Conservation (phyloP, 2,329 filamentous ascomycete genomes). For the Curvularia sp. region DNA sequence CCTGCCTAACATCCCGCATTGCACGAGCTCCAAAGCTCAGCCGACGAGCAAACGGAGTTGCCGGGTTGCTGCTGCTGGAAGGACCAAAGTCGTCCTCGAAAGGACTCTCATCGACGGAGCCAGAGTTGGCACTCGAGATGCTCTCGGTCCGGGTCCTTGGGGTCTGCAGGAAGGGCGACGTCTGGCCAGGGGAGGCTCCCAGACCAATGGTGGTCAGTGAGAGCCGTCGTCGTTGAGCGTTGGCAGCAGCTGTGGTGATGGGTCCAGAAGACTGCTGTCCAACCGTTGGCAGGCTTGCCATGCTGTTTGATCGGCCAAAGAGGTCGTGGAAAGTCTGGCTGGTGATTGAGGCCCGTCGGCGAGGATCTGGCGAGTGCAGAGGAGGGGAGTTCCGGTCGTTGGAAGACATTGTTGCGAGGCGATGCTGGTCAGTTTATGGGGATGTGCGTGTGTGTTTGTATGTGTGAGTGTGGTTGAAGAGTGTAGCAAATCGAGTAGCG, state of each 20-base stretch:
- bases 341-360: constrained; percentile 57
- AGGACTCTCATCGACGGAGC: constrained; percentile 58
- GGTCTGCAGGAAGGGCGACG: constrained; percentile 51
- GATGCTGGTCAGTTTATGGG: constrained; percentile 4
- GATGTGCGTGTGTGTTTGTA: background rate
- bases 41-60: constrained; percentile 79
- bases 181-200: constrained; percentile 52
- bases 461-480: constrained; percentile 13
- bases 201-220: constrained; percentile 59
- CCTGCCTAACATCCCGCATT: constrained; percentile 71
- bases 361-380: constrained; percentile 45
- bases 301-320: constrained; percentile 51
- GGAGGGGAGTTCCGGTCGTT: constrained; percentile 52
- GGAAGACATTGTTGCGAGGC: constrained; percentile 41
- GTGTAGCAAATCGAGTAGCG: background rate
- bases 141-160: constrained; percentile 55
- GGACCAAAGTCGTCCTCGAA: constrained; percentile 64
- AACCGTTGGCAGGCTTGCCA: constrained; percentile 40
- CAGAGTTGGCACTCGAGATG: constrained; percentile 56
- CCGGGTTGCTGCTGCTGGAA: constrained; percentile 64
- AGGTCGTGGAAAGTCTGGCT: constrained; percentile 59
- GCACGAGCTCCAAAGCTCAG: constrained; percentile 90
- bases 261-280: constrained; percentile 51
- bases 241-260: constrained; percentile 57
- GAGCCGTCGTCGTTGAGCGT: constrained; percentile 58